phyloP scores from a whole-genome alignment of 768 basidiomycete genomes.

The Gloeostereum incarnatum region DNA sequence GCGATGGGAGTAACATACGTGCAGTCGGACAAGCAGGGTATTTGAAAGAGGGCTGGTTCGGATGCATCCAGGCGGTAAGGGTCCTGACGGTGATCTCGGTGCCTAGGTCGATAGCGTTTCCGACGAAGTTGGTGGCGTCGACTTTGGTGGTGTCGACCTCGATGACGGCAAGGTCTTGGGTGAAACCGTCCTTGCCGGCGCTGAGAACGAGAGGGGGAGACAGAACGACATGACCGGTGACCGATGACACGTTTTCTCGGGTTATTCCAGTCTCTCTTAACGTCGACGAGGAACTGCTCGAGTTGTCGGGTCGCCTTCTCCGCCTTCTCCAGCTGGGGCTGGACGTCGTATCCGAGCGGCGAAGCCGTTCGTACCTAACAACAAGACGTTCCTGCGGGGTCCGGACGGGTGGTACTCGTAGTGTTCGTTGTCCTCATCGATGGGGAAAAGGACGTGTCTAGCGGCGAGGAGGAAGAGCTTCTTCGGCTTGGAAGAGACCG shows the following conservation, averaged over 20 bases:
- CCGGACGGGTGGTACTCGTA: slow-evolving; percentile 1
- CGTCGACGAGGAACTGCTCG: no score
- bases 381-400: slow-evolving; percentile 24
- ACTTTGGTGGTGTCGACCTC: slow-evolving; percentile 15
- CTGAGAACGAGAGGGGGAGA: slow-evolving; percentile 16
- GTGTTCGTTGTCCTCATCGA: neutral
- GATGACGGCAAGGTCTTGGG: slow-evolving; percentile 17
- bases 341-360: no score
- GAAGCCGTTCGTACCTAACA: slow-evolving; percentile 24
- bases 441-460: slow-evolving; percentile 16
- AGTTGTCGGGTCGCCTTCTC: no score
- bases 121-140: slow-evolving; percentile 11
- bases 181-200: slow-evolving; percentile 11
- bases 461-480: slow-evolving; percentile 23
- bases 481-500: slow-evolving; percentile 12
- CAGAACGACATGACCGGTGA: slow-evolving; percentile 18
- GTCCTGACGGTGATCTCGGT: slow-evolving; percentile 3
- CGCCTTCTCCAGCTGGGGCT: no score
- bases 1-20: slow-evolving; percentile 28
- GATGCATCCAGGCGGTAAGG: slow-evolving; percentile 10
- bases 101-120: slow-evolving; percentile 21
- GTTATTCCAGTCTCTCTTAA: no score
- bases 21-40: slow-evolving; percentile 19
- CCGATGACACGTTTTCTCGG: no score
- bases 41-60: slow-evolving; percentile 12